Base-by-base conservation (phyloP, 2,329 filamentous ascomycete species). In the Neoscytalidium dimidiatum region DNA sequence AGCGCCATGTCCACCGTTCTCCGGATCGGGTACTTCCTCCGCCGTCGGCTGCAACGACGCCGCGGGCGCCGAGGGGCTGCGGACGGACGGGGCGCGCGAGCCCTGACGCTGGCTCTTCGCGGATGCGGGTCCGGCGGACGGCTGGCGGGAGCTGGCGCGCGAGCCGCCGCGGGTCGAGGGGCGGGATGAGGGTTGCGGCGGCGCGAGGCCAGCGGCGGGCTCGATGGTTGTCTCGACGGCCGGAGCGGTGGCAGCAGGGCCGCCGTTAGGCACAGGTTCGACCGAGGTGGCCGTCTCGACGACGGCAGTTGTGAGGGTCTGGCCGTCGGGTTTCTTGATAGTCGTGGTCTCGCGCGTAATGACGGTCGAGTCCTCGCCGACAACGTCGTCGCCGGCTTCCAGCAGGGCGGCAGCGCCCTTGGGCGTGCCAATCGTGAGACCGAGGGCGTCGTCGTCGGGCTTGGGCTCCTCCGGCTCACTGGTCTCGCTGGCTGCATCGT, bases 331-430 rank as follows among this genome's bases (percentile, higher is more conserved):
- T 21, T 64, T 56, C 9, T 35, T 44, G 19, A 49, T 64, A 31
- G 43, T 38, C 9, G n/a, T 48, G 7, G 21, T 43, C 38, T 64
- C 62, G 13, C n/a, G 62, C 14, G 62, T 44, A n/a, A 38, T 49
- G 29, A 64, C 51, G 21, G 52, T 29, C 7, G 38, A 29, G 13
- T 49, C 43, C 14, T 49, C 43, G 19, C 35, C 52, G 21, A 19
- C 8, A 17, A 57, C 38, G 23, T 56, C 28, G 9, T 57, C 41
- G 23, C 58, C 51, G 9, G 29, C 62, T 14, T 48, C 51, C 4
- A 64, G 43, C 14, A 64, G 43, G 14, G 62, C 62, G 3, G 62
- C 51, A 13, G 62, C 62, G n/a, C 62, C 62, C 41, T 58, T 57
- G 11, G 62, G 62, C 17, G 62, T 64, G 17, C 62, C 62, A 31